Evolutionary conservation across 2,329 filamentous ascomycete genomes (phyloP).

Genomic region (Dryadomyces quercus-mongolicae): DNA sequence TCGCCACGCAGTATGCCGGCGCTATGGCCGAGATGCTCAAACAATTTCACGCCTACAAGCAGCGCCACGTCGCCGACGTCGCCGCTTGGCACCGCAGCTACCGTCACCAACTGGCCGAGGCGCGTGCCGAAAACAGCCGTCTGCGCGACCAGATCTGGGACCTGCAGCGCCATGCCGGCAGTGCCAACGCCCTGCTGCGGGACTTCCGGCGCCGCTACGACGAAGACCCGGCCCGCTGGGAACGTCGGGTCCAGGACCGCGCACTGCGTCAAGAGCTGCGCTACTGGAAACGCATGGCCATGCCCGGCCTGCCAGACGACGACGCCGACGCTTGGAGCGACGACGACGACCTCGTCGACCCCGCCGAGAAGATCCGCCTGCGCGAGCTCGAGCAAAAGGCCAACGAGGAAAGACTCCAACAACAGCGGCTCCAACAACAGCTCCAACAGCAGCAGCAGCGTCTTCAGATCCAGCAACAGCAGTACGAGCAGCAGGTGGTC

Average conservation of each 20-base stretch:
- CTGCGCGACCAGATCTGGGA: slow-evolving; percentile 56
- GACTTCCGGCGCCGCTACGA: slow-evolving; percentile 44
- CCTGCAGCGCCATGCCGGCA: slow-evolving; percentile 48
- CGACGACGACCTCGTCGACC: slow-evolving; percentile 52
- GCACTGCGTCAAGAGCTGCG: slow-evolving; percentile 45
- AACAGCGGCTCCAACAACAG: slow-evolving; percentile 14
- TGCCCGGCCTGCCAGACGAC: slow-evolving; percentile 48
- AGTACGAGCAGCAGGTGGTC: slow-evolving; percentile 6
- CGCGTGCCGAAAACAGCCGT: slow-evolving; percentile 49
- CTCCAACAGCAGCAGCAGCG: slow-evolving; percentile 17
- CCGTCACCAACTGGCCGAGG: slow-evolving; percentile 51
- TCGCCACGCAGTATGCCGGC: slow-evolving; percentile 45
- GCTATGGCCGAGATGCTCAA: slow-evolving; percentile 45
- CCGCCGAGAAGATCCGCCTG: slow-evolving; percentile 44
- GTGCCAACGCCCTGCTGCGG: slow-evolving; percentile 45
- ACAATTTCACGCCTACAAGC: slow-evolving; percentile 55
- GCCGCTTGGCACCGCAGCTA: slow-evolving; percentile 55
- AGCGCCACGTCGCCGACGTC: slow-evolving; percentile 48
- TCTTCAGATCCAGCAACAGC: slow-evolving; percentile 15
- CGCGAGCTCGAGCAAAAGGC: slow-evolving; percentile 34
- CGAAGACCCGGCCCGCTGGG: slow-evolving; percentile 41
- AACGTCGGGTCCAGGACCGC: slow-evolving; percentile 38
- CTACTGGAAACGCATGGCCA: slow-evolving; percentile 51
- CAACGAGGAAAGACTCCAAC: slow-evolving; percentile 19
- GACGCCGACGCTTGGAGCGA: slow-evolving; percentile 52